Evolutionary conservation across 2,329 filamentous ascomycete genomes (phyloP).

Genomic region (Clonostachys rosea): DNA sequence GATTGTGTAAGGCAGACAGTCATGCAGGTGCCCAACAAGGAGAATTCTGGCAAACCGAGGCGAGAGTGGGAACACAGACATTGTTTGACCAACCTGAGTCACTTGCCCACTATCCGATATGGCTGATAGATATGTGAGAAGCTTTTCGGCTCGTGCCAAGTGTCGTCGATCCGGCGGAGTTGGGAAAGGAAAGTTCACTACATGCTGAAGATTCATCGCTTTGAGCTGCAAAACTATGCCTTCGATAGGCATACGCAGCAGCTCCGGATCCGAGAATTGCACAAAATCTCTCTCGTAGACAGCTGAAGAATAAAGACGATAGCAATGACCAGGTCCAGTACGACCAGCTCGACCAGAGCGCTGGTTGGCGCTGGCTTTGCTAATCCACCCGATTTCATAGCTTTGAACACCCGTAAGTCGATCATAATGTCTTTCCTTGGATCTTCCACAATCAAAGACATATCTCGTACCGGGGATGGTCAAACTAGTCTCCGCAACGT

Average conservation of each 20-base stretch:
- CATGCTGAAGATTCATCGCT: conserved; percentile 84
- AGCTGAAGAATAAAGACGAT: conserved; percentile 88
- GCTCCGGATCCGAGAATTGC: conserved; percentile 82
- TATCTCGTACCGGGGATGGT: conserved; percentile 95
- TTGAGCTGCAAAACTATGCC: conserved; percentile 91
- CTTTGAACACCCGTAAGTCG: conserved; percentile 87
- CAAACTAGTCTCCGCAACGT: conserved; percentile 94
- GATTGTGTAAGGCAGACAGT: conserved; percentile 80
- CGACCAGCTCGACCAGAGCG: conserved; percentile 89
- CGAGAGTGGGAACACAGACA: conserved; percentile 85
- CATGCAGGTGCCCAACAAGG: conserved; percentile 78
- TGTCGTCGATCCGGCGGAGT: conserved; percentile 77
- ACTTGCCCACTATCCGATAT: conserved; percentile 68
- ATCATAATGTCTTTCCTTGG: conserved; percentile 90
- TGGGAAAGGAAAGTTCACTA: conserved; percentile 94
- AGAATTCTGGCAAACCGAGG: conserved; percentile 90
- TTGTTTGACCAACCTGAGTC: conserved; percentile 72
- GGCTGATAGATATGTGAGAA: conserved; percentile 82
- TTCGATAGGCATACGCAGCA: conserved; percentile 87
- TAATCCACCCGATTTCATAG: conserved; percentile 94
- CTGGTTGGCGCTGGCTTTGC: conserved; percentile 92
- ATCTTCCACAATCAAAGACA: conserved; percentile 90
- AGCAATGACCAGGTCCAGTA: conserved; percentile 94
- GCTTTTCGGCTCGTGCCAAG: conserved; percentile 77
- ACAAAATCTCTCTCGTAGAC: conserved; percentile 88